Evolutionary conservation across 345 rosid genomes (phyloP).

Genomic region (Syzygium grande): DNA sequence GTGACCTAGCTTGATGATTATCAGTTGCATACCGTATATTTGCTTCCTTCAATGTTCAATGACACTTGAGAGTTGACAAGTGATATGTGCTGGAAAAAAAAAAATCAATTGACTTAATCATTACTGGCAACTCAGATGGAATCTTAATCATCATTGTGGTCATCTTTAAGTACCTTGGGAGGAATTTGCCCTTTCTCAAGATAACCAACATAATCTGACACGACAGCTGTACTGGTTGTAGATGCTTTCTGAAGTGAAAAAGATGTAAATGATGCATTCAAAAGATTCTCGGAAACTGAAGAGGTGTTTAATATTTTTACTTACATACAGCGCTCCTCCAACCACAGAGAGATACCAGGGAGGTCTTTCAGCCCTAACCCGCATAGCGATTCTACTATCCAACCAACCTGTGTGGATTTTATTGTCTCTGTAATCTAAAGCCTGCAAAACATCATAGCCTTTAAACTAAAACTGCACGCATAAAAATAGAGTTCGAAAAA

Average conservation of each 20-base stretch:
- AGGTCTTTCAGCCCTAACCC: slow-evolving; percentile 99
- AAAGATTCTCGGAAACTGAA: not conserved
- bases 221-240: slow-evolving; percentile 89
- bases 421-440: slow-evolving; percentile 90
- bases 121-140: not conserved
- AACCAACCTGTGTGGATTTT: slow-evolving; percentile 99
- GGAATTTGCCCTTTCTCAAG: slow-evolving; percentile 99
- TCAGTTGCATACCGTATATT: slow-evolving; percentile 58
- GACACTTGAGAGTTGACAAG: slow-evolving; percentile 95
- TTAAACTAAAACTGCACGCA: not conserved
- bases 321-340: slow-evolving; percentile 95
- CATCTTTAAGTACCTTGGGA: slow-evolving; percentile 62
- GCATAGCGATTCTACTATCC: slow-evolving; percentile 99
- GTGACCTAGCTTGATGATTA: not conserved
- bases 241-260: slow-evolving; percentile 77
- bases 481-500: not conserved
- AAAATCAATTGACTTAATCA: slow-evolving; percentile 3
- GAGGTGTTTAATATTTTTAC: slow-evolving; percentile 9
- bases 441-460: slow-evolving; percentile 37
- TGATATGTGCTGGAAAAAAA: slow-evolving; percentile 74
- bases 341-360: slow-evolving; percentile 99
- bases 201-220: slow-evolving; percentile 95
- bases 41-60: slow-evolving; percentile 98
- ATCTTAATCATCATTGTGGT: not conserved
- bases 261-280: not conserved